Evolutionary conservation across 1,284 basidiomycete genomes (phyloP).

Genomic region (Puccinia horiana): DNA sequence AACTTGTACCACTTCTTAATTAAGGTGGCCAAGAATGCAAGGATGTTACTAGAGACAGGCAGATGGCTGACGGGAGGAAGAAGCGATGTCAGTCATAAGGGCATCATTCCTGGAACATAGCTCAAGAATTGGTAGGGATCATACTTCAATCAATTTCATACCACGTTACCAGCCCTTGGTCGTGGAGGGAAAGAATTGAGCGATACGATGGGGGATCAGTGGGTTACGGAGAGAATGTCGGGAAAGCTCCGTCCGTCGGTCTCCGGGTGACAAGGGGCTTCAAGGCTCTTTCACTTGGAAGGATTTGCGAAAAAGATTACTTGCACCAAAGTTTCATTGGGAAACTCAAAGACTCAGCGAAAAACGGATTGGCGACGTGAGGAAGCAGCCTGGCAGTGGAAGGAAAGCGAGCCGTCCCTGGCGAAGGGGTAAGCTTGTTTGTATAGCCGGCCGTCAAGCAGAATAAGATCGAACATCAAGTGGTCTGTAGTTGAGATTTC

Average conservation of each 20-base stretch:
- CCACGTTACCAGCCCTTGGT: conserved; percentile 17
- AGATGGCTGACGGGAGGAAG: not conserved
- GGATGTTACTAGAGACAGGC: not conserved
- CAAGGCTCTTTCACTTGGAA: not conserved
- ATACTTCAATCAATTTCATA: conserved; percentile 9
- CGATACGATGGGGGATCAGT: conserved; percentile 14
- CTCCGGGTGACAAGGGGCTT: conserved; percentile 14
- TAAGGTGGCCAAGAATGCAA: not conserved
- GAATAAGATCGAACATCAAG: conserved; percentile 18
- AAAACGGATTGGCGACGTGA: not conserved
- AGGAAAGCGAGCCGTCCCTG: not conserved
- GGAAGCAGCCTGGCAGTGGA: not conserved
- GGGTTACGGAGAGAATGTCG: conserved; percentile 17
- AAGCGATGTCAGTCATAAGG: not conserved
- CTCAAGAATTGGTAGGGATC: not conserved
- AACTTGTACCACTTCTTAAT: not conserved
- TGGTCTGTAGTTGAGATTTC: not conserved
- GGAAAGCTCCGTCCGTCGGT: conserved; percentile 15
- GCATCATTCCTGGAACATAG: not conserved
- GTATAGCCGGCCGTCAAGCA: conserved; percentile 1
- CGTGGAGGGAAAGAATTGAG: not conserved
- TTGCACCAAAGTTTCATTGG: conserved; percentile 26
- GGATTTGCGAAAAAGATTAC: not conserved
- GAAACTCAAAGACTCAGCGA: not conserved
- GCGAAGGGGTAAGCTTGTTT: conserved; percentile 5